Conservation (phyloP, 1,284 basidiomycete species). For the Tremellales sp. region DNA sequence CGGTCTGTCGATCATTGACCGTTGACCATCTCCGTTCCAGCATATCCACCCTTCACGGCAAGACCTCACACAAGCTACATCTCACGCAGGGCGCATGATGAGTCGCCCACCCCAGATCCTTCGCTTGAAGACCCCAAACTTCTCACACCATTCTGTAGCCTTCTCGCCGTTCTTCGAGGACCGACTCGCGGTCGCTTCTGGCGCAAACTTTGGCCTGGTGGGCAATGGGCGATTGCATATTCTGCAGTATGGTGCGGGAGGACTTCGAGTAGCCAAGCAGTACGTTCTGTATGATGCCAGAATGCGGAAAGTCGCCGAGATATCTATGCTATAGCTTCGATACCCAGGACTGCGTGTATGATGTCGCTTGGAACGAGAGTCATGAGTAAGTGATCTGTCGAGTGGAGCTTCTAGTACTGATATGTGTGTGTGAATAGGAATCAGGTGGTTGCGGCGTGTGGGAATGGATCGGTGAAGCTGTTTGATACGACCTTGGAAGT, state of each 20-base stretch:
- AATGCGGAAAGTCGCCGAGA: slow-evolving; percentile 5
- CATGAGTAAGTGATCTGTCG: slow-evolving; percentile 65
- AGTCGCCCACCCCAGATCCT: slow-evolving; percentile 5
- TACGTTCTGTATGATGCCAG: slow-evolving; percentile 46
- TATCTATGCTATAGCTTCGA: slow-evolving; percentile 63
- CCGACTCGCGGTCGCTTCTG: slow-evolving; percentile 77
- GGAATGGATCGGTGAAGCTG: slow-evolving; percentile 84
- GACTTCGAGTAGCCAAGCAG: slow-evolving; percentile 62
- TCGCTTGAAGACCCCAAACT: slow-evolving; percentile 61
- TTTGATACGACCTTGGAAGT: slow-evolving; percentile 90
- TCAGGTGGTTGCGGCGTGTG: slow-evolving; percentile 81
- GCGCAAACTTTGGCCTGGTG: slow-evolving; percentile 92
- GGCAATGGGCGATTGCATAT: slow-evolving; percentile 87
- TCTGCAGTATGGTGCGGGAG: slow-evolving; percentile 56
- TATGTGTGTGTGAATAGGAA: slow-evolving; percentile 43
- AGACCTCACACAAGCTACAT: no score
- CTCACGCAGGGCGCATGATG: no score
- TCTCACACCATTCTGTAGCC: slow-evolving; percentile 79
- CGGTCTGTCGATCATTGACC: no score
- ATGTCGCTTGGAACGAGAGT: slow-evolving; percentile 85
- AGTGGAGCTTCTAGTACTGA: slow-evolving; percentile 45
- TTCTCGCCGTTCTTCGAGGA: slow-evolving; percentile 90
- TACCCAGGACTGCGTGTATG: slow-evolving; percentile 89
- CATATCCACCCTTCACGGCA: no score
- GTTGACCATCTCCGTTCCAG: no score